Evolutionary conservation across 129 eudicot species (phyloP).

Genomic region (Logfia minima): DNA sequence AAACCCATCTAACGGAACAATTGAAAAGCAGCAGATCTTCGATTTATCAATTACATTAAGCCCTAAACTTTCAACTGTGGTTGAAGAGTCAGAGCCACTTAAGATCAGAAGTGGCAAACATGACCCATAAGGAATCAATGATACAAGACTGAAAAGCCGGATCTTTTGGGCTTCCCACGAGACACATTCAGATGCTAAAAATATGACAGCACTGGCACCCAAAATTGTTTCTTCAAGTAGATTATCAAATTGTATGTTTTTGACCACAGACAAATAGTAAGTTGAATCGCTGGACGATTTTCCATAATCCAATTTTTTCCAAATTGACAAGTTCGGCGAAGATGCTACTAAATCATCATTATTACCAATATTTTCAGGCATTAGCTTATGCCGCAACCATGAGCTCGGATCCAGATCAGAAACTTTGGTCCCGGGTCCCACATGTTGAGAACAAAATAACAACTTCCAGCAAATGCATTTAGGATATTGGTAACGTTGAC

Average conservation of each 20-base stretch:
- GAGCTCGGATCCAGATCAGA: conserved; percentile 35
- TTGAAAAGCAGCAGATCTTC: conserved; percentile 37
- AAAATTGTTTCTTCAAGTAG: conserved; percentile 31
- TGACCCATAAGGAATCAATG: conserved; percentile 60
- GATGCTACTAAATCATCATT: conserved; percentile 49
- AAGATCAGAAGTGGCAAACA: conserved; percentile 71
- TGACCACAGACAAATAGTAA: conserved; percentile 73
- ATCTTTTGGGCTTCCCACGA: conserved; percentile 61
- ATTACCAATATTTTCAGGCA: conserved; percentile 44
- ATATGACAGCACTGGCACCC: conserved; percentile 76
- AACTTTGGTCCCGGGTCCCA: conserved; percentile 27
- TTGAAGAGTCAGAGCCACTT: conserved; percentile 42
- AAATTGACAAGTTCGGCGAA: conserved; percentile 59
- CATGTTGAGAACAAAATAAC: conserved; percentile 43
- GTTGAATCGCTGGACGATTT: conserved; percentile 35
- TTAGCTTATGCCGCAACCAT: conserved; percentile 72
- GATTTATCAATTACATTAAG: conserved; percentile 66
- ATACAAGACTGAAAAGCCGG: conserved; percentile 53
- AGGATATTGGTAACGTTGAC: conserved; percentile 51
- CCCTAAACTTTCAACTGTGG: conserved; percentile 41
- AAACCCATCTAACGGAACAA: conserved; percentile 53
- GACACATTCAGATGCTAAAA: conserved; percentile 56
- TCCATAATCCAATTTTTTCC: conserved; percentile 62
- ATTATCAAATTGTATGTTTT: conserved; percentile 37
- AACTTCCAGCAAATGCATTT: conserved; percentile 88